These are phyloP conservation scores for Plasmodium sp. DNA, from an alignment of 169 alveolate species.

Conservation along the genomic window DNA sequence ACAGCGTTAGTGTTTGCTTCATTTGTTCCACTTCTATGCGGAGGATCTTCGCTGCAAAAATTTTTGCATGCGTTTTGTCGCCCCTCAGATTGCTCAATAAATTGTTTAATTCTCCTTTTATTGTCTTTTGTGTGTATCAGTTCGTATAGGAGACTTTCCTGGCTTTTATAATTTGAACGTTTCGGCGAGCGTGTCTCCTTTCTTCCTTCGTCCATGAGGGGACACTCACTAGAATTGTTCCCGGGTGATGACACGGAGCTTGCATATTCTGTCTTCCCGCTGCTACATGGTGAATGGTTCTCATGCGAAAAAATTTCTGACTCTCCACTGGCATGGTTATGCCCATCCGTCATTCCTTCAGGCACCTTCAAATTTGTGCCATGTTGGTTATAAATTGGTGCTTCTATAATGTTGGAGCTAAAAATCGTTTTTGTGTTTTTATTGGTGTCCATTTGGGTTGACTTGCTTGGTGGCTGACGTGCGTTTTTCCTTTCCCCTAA, in stretches of 20 bases:
- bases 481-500: background rate
- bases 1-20: background rate
- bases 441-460: background rate
- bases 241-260: constrained; percentile 27
- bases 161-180: background rate
- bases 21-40: background rate
- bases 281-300: background rate
- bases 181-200: background rate
- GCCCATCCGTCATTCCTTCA: background rate
- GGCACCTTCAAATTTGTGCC: background rate
- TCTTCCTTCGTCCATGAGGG: background rate
- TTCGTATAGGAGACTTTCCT: constrained; percentile 28
- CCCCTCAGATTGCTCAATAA: background rate
- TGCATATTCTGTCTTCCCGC: constrained; percentile 17
- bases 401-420: background rate
- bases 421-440: background rate
- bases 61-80: background rate
- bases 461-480: background rate
- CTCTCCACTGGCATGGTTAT: background rate
- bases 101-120: constrained; percentile 13
- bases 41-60: background rate
- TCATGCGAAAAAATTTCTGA: background rate
- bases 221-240: background rate
- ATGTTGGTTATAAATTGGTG: background rate
- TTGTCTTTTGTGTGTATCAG: constrained; percentile 20